Base-by-base conservation (phyloP, 257 asterid genomes). In the Ajuga chamaepitys region DNA sequence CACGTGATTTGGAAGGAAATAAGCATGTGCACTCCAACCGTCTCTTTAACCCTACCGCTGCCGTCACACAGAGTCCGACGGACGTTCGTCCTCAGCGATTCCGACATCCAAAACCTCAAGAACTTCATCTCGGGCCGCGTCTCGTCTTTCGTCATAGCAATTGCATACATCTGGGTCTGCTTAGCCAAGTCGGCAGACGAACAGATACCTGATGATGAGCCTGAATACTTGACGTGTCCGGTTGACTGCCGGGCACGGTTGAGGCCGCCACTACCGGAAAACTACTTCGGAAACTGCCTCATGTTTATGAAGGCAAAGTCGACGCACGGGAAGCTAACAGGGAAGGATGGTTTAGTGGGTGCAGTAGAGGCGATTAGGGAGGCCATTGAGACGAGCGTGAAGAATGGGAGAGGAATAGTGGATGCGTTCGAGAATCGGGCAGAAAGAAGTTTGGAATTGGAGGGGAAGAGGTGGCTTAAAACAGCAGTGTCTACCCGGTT, bases 231-330 rank as follows among this genome's bases (percentile, higher is more conserved):
- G 0, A 0, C 22, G 1, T 42, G 9, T 32, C 26, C 28, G 17
- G 14, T 26, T 9, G 25, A 62, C 12, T 62, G 42, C 25, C 67
- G 55, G 0, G 42, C 14, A 13, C 25, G 24, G 21, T 17, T 62
- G 1, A 14, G 44, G 3, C 55, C 67, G 12, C 67, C 67, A 0
- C 16, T 62, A n/a, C 67, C 67, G 21, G 56, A 62, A 0, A 44
- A 9, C 5, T 62, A 44, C 67, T 62, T 62, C 35, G 67, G 67
- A 4, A 62, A 62, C 54, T 40, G 67, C 54, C 1, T 41, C 21
- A 7, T 2, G 8, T 11, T n/a, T 9, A 3, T 61, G 9, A 0
- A 3, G 25, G 53, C 54, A 1, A 22, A 61, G 20, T 41, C 56
- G 16, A 51, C 35, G 0, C 58, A 51, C 4, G 35, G 56, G 11